phyloP scores from a whole-genome alignment of 2,329 filamentous ascomycete genomes.

The Colletotrichum paranaense region DNA sequence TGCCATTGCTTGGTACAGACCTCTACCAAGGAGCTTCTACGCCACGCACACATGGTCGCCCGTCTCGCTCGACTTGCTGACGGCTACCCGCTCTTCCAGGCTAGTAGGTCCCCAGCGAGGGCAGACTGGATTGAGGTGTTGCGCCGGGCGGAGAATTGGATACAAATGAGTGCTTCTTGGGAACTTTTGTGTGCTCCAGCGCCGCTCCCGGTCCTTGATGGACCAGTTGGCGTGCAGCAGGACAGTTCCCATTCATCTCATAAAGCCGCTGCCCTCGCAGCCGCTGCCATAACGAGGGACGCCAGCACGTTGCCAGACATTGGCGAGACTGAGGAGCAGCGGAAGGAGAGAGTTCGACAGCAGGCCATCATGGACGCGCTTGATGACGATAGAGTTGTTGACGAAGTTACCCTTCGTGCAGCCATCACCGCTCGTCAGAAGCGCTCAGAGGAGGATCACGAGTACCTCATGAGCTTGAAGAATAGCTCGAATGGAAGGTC shows the following conservation, averaged over 20 bases:
- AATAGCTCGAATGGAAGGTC: constrained; percentile 39
- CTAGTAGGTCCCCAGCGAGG: constrained; percentile 76
- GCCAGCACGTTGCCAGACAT: constrained; percentile 45
- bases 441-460: constrained; percentile 65
- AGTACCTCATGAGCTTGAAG: constrained; percentile 13
- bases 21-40: constrained; percentile 79
- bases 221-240: constrained; percentile 35
- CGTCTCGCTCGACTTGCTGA: constrained; percentile 79
- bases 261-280: constrained; percentile 44
- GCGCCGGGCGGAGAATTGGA: constrained; percentile 75
- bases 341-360: constrained; percentile 69
- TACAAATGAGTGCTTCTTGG: constrained; percentile 74
- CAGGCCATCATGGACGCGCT: constrained; percentile 76
- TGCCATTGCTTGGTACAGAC: constrained; percentile 86
- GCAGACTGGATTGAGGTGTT: constrained; percentile 86
- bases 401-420: constrained; percentile 73
- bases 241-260: constrained; percentile 40
- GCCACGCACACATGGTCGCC: constrained; percentile 85
- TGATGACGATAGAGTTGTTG: constrained; percentile 74
- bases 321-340: constrained; percentile 60
- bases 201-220: constrained; percentile 56
- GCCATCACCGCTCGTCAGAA: constrained; percentile 72
- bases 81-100: constrained; percentile 84
- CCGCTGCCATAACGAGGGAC: constrained; percentile 46
- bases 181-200: constrained; percentile 75